These are phyloP conservation scores for Fusarium virguliforme DNA, from an alignment of 2,329 filamentous ascomycete genomes.

Conservation along the genomic window DNA sequence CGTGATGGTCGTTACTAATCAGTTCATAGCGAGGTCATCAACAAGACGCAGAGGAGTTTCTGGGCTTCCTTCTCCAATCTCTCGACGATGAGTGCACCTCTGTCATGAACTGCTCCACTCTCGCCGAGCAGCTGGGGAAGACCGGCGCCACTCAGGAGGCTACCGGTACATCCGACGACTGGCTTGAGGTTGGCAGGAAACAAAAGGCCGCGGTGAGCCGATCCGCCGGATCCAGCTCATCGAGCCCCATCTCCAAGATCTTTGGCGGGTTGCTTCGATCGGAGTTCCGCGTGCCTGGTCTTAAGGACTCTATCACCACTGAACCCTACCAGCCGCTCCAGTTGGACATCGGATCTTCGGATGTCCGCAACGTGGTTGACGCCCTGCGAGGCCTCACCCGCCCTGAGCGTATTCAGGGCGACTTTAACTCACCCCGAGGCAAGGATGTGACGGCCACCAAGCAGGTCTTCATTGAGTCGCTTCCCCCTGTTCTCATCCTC, in stretches of 20 bases:
- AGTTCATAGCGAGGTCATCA: slow-evolving; percentile 85
- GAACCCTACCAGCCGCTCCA: slow-evolving; percentile 96
- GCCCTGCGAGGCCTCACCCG: slow-evolving; percentile 88
- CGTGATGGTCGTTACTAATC: slow-evolving; percentile 14
- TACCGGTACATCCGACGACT: slow-evolving; percentile 67
- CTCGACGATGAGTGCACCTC: slow-evolving; percentile 92
- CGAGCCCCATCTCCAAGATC: slow-evolving; percentile 92
- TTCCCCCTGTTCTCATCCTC: slow-evolving; percentile 92
- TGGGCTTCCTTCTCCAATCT: slow-evolving; percentile 92
- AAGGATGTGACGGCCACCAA: slow-evolving; percentile 87
- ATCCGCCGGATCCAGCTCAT: slow-evolving; percentile 81
- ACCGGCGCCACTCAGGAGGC: slow-evolving; percentile 50
- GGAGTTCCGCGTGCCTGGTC: slow-evolving; percentile 87
- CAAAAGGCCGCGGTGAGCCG: slow-evolving; percentile 90
- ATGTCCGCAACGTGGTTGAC: slow-evolving; percentile 92
- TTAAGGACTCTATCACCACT: slow-evolving; percentile 91
- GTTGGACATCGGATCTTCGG: slow-evolving; percentile 89
- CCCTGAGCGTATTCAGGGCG: slow-evolving; percentile 86
- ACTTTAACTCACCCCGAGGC: slow-evolving; percentile 86
- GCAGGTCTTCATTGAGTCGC: slow-evolving; percentile 92
- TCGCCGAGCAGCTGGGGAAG: slow-evolving; percentile 54
- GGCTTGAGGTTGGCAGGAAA: slow-evolving; percentile 94
- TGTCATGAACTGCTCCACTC: slow-evolving; percentile 69
- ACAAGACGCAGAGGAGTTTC: slow-evolving; percentile 97
- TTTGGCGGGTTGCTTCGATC: slow-evolving; percentile 94